These are phyloP conservation scores for Epichloe baconii DNA, from an alignment of 2,329 filamentous ascomycete genomes.

Conservation along the genomic window DNA sequence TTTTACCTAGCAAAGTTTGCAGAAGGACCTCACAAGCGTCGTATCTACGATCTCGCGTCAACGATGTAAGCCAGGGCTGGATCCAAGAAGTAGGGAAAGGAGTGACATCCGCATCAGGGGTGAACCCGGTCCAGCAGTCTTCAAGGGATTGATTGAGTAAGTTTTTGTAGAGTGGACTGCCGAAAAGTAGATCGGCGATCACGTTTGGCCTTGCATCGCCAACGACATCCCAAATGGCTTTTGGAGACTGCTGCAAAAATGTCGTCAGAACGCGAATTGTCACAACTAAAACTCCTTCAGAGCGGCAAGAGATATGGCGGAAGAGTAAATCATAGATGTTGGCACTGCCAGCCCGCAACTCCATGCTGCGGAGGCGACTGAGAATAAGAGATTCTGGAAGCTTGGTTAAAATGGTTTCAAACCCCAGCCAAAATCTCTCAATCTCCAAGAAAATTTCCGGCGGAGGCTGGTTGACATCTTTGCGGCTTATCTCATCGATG, in stretches of 20 bases:
- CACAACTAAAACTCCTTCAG: constrained; percentile 48
- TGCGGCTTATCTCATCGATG: constrained; percentile 46
- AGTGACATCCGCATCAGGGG: constrained; percentile 32
- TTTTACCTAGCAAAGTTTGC: constrained; percentile 56
- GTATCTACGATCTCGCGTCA: constrained; percentile 61
- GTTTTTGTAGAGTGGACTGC: constrained; percentile 51
- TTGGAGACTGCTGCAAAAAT: constrained; percentile 62
- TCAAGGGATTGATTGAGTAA: constrained; percentile 49
- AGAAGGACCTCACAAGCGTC: constrained; percentile 71
- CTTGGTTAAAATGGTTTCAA: constrained; percentile 58
- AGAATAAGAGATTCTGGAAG: constrained; percentile 64
- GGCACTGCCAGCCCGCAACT: constrained; percentile 46
- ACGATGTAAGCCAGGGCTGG: constrained; percentile 60
- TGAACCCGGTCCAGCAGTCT: constrained; percentile 24
- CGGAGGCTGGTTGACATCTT: constrained; percentile 22
- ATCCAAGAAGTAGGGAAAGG: constrained; percentile 68
- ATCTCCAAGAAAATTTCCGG: constrained; percentile 34
- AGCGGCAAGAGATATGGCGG: constrained; percentile 38
- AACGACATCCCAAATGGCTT: constrained; percentile 80
- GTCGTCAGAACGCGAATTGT: constrained; percentile 57
- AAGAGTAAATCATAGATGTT: constrained; percentile 53
- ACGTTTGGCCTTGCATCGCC: constrained; percentile 66
- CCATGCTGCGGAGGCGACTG: constrained; percentile 65
- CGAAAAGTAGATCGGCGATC: constrained; percentile 74
- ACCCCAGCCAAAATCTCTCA: constrained; percentile 66